These are phyloP conservation scores for Penicillium coprophilum DNA, from an alignment of 495 filamentous ascomycete species.

Conservation along the genomic window DNA sequence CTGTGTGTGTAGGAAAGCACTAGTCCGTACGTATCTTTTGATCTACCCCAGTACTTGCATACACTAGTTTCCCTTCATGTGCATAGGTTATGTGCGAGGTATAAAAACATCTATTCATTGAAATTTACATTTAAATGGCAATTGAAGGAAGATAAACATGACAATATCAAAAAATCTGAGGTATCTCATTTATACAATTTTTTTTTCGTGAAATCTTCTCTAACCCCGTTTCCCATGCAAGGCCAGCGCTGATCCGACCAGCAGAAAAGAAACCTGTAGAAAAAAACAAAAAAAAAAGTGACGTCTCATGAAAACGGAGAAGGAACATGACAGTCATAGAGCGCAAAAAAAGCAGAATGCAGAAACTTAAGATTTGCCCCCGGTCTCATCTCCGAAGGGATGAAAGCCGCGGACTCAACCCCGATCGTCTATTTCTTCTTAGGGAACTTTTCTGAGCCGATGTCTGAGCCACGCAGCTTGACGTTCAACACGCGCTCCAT, in stretches of 20 bases:
- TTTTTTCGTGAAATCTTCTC: slow-evolving; percentile 29
- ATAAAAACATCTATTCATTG: background rate
- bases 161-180: slow-evolving; percentile 12
- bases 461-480: slow-evolving; percentile 76
- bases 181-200: slow-evolving; percentile 31
- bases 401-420: slow-evolving; percentile 34
- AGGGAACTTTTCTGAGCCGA: slow-evolving; percentile 73
- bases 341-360: slow-evolving; percentile 17
- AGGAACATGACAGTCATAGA: slow-evolving; percentile 30
- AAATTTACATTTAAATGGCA: background rate
- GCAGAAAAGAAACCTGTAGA: slow-evolving; percentile 30
- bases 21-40: too few species aligned
- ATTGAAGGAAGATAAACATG: background rate
- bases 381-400: slow-evolving; percentile 19
- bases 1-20: background rate
- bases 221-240: slow-evolving; percentile 34
- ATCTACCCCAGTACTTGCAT: background rate
- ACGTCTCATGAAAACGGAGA: slow-evolving; percentile 12
- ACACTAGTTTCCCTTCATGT: background rate
- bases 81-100: background rate
- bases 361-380: slow-evolving; percentile 23
- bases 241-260: slow-evolving; percentile 43
- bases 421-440: slow-evolving; percentile 58
- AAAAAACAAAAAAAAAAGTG: slow-evolving; percentile 19
- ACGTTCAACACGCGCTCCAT: slow-evolving; percentile 87